phyloP scores from a whole-genome alignment of 23 red algal genomes.

The Chondrus crispus region DNA sequence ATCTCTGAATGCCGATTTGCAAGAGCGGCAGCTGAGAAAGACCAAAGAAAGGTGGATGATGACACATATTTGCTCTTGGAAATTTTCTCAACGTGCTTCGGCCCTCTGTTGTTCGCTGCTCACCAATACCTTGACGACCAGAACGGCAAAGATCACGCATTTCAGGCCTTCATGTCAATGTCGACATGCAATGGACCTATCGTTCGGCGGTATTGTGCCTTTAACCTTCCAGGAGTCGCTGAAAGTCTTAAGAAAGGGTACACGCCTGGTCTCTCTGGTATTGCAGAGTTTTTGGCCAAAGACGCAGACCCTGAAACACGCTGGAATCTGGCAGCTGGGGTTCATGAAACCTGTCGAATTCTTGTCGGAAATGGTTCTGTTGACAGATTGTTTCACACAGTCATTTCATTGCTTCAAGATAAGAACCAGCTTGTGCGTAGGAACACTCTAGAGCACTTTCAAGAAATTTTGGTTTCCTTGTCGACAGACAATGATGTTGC shows the following conservation, averaged over 20 bases:
- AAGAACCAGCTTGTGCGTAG: conserved; percentile 59
- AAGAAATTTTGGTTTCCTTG: conserved; percentile 6
- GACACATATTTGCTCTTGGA: conserved; percentile 77
- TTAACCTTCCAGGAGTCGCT: conserved; percentile 77
- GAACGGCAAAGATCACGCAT: conserved; percentile 40
- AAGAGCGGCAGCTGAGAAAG: conserved; percentile 21
- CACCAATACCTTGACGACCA: not conserved
- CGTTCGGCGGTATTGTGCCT: conserved; percentile 81
- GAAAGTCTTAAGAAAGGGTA: not conserved
- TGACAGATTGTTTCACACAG: conserved; percentile 23
- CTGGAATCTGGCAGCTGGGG: conserved; percentile 55
- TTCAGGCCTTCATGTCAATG: conserved; percentile 62
- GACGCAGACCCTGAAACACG: conserved; percentile 80
- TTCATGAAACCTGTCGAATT: conserved; percentile 34
- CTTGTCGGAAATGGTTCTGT: conserved; percentile 14
- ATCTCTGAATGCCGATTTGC: conserved; percentile 46
- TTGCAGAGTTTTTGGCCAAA: conserved; percentile 36
- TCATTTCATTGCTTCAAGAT: conserved; percentile 54
- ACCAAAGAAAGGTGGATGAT: conserved; percentile 64
- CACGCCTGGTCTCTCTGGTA: not conserved
- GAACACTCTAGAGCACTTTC: conserved; percentile 56
- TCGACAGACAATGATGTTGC: conserved; percentile 14
- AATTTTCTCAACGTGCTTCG: conserved; percentile 71
- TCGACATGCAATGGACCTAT: conserved; percentile 75
- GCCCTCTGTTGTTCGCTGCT: conserved; percentile 50